Conservation (phyloP, 2,329 filamentous ascomycete genomes). For the Reticulascus tulasneorum region DNA sequence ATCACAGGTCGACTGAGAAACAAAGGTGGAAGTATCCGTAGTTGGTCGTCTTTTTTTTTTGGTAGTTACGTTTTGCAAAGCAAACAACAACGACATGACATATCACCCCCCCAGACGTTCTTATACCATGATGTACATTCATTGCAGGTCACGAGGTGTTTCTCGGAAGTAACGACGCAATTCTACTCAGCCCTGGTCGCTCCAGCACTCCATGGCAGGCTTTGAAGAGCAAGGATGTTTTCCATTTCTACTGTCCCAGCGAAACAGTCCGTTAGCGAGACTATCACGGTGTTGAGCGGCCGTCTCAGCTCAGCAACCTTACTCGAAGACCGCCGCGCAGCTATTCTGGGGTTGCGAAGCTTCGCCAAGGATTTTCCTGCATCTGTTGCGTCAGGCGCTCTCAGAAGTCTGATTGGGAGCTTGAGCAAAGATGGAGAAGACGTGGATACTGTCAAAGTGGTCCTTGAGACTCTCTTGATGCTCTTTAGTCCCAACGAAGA, state of each 20-base stretch:
- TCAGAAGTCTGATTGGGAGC: constrained; percentile 81
- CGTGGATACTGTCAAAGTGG: constrained; percentile 92
- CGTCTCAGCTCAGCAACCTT: constrained; percentile 86
- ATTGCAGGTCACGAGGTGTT: no score
- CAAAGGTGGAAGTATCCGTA: no score
- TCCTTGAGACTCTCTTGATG: constrained; percentile 92
- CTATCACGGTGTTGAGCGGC: constrained; percentile 84
- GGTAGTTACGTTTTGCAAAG: no score
- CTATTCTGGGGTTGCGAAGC: constrained; percentile 87
- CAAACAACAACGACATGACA: no score
- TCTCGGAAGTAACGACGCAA: no score
- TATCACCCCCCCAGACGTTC: no score
- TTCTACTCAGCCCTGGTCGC: no score
- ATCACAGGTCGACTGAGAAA: no score
- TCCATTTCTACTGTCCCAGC: constrained; percentile 71
- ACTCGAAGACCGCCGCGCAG: constrained; percentile 88
- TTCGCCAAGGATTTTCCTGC: constrained; percentile 97
- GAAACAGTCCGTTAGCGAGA: constrained; percentile 93
- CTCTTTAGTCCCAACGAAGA: constrained; percentile 70
- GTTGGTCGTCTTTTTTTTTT: no score
- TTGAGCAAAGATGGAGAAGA: constrained; percentile 86
- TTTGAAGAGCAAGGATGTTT: constrained; percentile 44
- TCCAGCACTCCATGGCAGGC: constrained; percentile 9
- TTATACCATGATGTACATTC: no score
- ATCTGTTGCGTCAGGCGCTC: constrained; percentile 88